Percentiles rank a stretch among this genome's conserved stretches.
Conservation (phyloP, 2,329 filamentous ascomycete species). For the Fusarium sp. region DNA sequence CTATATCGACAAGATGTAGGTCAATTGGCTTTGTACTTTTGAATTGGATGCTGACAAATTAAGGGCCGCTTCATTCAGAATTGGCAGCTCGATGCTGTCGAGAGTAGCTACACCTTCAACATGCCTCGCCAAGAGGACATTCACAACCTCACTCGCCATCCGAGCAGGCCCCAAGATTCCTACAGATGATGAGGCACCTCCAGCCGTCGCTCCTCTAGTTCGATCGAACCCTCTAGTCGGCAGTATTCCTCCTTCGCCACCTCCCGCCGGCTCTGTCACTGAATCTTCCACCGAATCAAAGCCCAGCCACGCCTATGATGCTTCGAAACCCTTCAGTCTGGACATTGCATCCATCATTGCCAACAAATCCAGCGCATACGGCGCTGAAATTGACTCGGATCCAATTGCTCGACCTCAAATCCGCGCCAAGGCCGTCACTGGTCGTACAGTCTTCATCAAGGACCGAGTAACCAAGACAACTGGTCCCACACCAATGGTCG, state of each 20-base stretch:
- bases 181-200: constrained; percentile 2
- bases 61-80: constrained; percentile 44
- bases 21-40: neutral
- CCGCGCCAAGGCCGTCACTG: constrained; percentile 49
- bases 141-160: constrained; percentile 48
- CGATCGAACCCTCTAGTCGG: constrained; percentile 15
- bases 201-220: constrained; percentile 1
- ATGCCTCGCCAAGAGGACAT: constrained; percentile 40
- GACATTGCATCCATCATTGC: constrained; percentile 52
- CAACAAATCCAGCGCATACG: constrained; percentile 43
- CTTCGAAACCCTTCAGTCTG: constrained; percentile 41
- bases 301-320: constrained; percentile 40
- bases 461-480: constrained; percentile 42
- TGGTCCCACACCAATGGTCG: constrained; percentile 55
- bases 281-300: neutral
- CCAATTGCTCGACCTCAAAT: constrained; percentile 45
- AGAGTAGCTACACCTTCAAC: constrained; percentile 41
- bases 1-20: constrained; percentile 38
- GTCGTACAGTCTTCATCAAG: constrained; percentile 53
- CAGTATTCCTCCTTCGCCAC: constrained; percentile 15
- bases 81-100: constrained; percentile 47
- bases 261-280: constrained; percentile 9
- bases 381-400: constrained; percentile 27
- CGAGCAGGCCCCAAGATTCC: constrained; percentile 34
- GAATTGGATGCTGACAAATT: neutral